Base-by-base conservation (phyloP, 768 basidiomycete genomes). In the Tubosaeta sp. region DNA sequence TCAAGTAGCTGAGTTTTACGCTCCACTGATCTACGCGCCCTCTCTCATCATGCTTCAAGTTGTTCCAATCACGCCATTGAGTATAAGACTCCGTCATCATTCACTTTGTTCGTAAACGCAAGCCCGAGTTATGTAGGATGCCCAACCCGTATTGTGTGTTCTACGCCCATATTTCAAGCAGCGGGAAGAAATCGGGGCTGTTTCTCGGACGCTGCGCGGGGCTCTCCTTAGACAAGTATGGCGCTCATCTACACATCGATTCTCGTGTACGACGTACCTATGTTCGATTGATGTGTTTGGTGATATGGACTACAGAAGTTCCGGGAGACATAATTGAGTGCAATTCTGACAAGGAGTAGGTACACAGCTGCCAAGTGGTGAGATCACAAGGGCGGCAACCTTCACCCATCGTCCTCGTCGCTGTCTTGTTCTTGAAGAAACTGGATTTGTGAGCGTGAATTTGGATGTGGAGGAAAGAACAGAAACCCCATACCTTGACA, bases 391-490 rank as follows among this genome's bases (percentile, higher is more conserved):
- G 19, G 22, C 10, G 29, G 44, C 45, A 43, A 11, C 43, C 5
- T 42, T 59, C 53, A 70, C 46, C 60, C 65, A 14, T 67, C 56
- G 29, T 88, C 89, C 33, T 87, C 86, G 53, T 85, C 84, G 49
- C 85, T 83, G 31, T 85, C 72, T 58, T 92, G 88, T 69, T 93
- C 90, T 72, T 91, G 88, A 72, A 95, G 77, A 77, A 90, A 94
- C 92, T 95, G 62, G 0, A 26, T 46, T 48, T 13, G 34, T 91
- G 85, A 91, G 64, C 14, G 37, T 48, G 51, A 42, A 48, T 52
- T 48, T 50, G 46, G 52, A 43, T 46, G 46, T 46, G 44, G 26
- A 49, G 19, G 25, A 52, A 31, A 54, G 22, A 22, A 37, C 0
- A 12, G 12, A 43, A 37, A 47, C 17, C 14, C 46, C 64, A 46